phyloP scores from a whole-genome alignment of 1,284 basidiomycete genomes.

The Lentinula novae-zelandiae region DNA sequence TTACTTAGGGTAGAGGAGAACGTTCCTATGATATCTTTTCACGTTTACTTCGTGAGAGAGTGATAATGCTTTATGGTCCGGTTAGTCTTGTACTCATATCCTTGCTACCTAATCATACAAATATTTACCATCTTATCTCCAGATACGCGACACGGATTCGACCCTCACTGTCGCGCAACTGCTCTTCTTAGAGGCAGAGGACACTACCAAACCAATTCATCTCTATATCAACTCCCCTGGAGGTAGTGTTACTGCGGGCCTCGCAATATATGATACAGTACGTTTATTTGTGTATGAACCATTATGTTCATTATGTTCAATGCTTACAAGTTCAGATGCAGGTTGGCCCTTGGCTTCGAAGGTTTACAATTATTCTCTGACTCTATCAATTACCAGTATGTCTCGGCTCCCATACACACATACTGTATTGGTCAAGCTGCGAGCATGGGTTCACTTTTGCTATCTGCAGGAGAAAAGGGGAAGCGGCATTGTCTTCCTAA shows the following conservation, averaged over 20 bases:
- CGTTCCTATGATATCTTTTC: constrained; percentile 95
- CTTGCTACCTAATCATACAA: constrained; percentile 6
- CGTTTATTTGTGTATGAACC: constrained; percentile 14
- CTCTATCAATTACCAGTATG: constrained; percentile 55
- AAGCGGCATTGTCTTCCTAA: constrained; percentile 89
- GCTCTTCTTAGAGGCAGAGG: constrained; percentile 92
- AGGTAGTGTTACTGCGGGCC: constrained; percentile 88
- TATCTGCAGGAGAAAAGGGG: constrained; percentile 85
- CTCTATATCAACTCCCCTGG: constrained; percentile 95
- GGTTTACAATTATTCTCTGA: constrained; percentile 11
- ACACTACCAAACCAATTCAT: constrained; percentile 87
- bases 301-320: not conserved
- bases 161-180: constrained; percentile 86
- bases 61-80: constrained; percentile 91
- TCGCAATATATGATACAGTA: constrained; percentile 95
- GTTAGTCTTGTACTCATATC: constrained; percentile 33
- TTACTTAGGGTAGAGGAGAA: constrained; percentile 78
- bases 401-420: constrained; percentile 90
- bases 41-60: constrained; percentile 82
- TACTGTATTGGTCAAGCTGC: constrained; percentile 92
- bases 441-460: constrained; percentile 88
- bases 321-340: constrained; percentile 56
- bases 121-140: constrained; percentile 7
- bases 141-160: constrained; percentile 86
- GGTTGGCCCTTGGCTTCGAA: constrained; percentile 36